These are phyloP conservation scores for Coemansia sp. DNA, from an alignment of 371 early-diverging fungal species.

Conservation along the genomic window DNA sequence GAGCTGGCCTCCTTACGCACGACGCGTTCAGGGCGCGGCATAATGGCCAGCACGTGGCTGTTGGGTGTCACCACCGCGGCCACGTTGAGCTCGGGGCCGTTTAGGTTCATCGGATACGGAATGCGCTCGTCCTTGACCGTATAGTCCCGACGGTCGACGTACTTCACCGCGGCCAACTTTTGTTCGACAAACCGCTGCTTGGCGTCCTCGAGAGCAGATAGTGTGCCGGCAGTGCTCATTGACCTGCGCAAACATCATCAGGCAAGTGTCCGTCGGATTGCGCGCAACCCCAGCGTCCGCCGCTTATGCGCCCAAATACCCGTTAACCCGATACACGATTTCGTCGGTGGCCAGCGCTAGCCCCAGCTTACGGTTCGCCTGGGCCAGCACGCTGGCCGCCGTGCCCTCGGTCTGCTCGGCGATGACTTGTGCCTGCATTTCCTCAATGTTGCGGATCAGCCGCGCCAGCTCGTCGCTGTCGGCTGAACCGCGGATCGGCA, in stretches of 20 bases:
- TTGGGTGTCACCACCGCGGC: too few relatives aligned
- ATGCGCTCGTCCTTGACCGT: too few relatives aligned
- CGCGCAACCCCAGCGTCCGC: constrained; percentile 54
- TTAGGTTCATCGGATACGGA: too few relatives aligned
- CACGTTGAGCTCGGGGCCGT: too few relatives aligned
- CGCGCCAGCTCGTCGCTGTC: constrained; percentile 87
- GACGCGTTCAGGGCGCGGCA: too few relatives aligned
- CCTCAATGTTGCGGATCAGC: constrained; percentile 83
- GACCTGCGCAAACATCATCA: constrained; percentile 99
- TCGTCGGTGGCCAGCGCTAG: constrained; percentile 93
- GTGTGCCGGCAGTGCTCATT: constrained; percentile 99
- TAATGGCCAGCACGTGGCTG: too few relatives aligned
- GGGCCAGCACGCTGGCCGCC: constrained; percentile 59
- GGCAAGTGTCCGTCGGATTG: constrained; percentile 95
- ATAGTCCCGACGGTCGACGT: too few relatives aligned
- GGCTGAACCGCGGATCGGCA: constrained; percentile 67
- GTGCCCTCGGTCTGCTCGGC: background rate
- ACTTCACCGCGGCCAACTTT: too few relatives aligned
- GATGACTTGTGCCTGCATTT: background rate
- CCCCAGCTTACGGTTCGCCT: constrained; percentile 86
- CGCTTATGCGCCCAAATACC: constrained; percentile 62
- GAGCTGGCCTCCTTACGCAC: too few relatives aligned
- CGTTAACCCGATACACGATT: constrained; percentile 87
- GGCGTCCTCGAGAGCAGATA: constrained; percentile 58
- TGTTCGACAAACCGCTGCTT: too few relatives aligned